A percentile compares a stretch with the other conserved stretches of the same genome.
phyloP scores from a whole-genome alignment of 371 early-diverging fungal species.

The Mortierella sp. region DNA sequence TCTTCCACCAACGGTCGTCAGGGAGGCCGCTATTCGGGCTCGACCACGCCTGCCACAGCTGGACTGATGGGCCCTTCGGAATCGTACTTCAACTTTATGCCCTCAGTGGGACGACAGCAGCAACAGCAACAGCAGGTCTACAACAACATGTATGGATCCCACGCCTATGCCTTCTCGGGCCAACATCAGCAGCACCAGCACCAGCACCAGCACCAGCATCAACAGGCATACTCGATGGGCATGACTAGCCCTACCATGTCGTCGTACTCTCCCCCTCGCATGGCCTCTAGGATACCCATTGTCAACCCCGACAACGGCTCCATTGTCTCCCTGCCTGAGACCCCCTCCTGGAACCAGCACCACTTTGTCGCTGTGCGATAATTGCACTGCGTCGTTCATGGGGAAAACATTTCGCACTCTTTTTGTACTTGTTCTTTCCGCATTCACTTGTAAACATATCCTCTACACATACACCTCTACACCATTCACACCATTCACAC shows the following conservation, averaged over 20 bases:
- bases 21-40: constrained; percentile 36
- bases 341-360: constrained; percentile 48
- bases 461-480: not conserved
- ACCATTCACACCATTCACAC: not conserved
- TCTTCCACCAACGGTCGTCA: constrained; percentile 21
- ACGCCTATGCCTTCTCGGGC: constrained; percentile 29
- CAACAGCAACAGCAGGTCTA: constrained; percentile 50
- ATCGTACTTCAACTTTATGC: constrained; percentile 43
- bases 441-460: constrained; percentile 13
- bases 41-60: constrained; percentile 41
- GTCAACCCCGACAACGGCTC: constrained; percentile 52
- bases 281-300: constrained; percentile 49
- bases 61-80: constrained; percentile 42
- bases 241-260: constrained; percentile 39
- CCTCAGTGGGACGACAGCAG: constrained; percentile 30
- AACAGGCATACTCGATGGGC: constrained; percentile 42
- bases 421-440: not conserved
- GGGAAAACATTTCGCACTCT: not conserved
- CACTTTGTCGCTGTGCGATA: constrained; percentile 60
- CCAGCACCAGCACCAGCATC: constrained; percentile 17
- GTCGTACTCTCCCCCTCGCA: constrained; percentile 51
- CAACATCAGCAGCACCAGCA: constrained; percentile 24
- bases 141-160: constrained; percentile 41
- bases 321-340: constrained; percentile 45
- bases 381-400: not conserved